Evolutionary conservation across 179 eudicot species (phyloP).

Genomic region (Drosera spatulata): DNA sequence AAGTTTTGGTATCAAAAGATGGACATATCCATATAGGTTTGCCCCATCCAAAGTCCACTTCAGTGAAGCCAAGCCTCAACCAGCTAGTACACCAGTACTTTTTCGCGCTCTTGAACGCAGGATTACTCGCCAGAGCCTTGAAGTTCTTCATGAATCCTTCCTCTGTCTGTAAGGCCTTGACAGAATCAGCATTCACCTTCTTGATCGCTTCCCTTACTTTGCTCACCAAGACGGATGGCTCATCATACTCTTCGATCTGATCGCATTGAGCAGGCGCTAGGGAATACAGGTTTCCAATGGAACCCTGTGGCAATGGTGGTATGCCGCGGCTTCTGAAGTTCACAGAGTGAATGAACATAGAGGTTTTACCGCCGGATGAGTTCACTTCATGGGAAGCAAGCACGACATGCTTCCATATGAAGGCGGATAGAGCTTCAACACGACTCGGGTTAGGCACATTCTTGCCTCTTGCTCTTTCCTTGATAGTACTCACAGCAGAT

Average conservation of each 20-base stretch:
- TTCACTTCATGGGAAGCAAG: not conserved
- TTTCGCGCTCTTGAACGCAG: too few relatives aligned
- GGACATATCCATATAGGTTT: conserved; percentile 11
- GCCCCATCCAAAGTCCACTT: conserved; percentile 14
- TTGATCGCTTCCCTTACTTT: not conserved
- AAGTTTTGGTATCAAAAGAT: conserved; percentile 2
- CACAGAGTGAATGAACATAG: conserved; percentile 7
- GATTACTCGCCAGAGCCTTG: not conserved
- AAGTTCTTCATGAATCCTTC: conserved; percentile 6
- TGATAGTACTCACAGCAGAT: conserved; percentile 2
- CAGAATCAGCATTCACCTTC: not conserved
- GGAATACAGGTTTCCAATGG: conserved; percentile 10
- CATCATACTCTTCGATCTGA: not conserved
- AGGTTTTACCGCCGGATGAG: not conserved
- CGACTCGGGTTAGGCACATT: conserved; percentile 11
- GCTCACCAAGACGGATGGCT: conserved; percentile 1
- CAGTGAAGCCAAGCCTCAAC: conserved; percentile 9
- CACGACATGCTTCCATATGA: conserved; percentile 14
- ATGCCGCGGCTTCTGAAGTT: conserved; percentile 5
- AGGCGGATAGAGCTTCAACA: conserved; percentile 10
- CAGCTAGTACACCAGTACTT: conserved; percentile 11
- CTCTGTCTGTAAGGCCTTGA: conserved; percentile 6
- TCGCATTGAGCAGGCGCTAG: not conserved
- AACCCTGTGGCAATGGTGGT: conserved; percentile 6
- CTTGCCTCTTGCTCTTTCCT: conserved; percentile 2